phyloP scores from a whole-genome alignment of 164 flowering plant genomes.

The Cinnamomum chago region DNA sequence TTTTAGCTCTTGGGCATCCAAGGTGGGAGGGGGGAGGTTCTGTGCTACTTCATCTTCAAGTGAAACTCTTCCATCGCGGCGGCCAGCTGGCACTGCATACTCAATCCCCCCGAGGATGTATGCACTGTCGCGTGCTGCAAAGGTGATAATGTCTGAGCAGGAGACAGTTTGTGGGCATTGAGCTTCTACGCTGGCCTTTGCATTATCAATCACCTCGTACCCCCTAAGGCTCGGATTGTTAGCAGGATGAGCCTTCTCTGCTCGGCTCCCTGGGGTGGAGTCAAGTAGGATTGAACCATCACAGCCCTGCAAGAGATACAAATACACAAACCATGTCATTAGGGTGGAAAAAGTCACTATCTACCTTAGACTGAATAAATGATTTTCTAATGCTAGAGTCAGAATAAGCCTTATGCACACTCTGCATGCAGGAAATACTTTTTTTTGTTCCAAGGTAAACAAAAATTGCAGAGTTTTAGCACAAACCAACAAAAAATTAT shows the following conservation, averaged over 20 bases:
- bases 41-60: not conserved
- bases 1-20: not conserved
- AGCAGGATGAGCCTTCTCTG: not conserved
- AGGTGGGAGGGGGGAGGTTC: constrained; percentile 2
- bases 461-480: too few species aligned
- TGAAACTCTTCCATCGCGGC: constrained; percentile 12
- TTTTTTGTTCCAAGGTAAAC: too few species aligned
- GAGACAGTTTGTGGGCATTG: constrained; percentile 9
- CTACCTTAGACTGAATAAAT: too few species aligned
- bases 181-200: constrained; percentile 1
- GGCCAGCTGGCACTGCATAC: constrained; percentile 5
- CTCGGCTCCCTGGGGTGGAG: constrained; percentile 1
- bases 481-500: too few species aligned
- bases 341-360: too few species aligned
- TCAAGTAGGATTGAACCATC: constrained; percentile 7
- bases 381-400: too few species aligned
- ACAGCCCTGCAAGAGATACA: constrained; percentile 9
- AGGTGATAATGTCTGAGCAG: constrained; percentile 8
- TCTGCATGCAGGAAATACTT: too few species aligned
- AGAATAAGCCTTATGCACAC: too few species aligned
- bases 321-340: not conserved
- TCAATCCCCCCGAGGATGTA: constrained; percentile 1
- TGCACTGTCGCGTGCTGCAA: constrained; percentile 6
- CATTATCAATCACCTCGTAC: constrained; percentile 8
- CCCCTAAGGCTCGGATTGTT: constrained; percentile 11